Evolutionary conservation across 2,329 filamentous ascomycete species (phyloP), one percentile per base, ranked within the genome.

Genomic region (Nemania bipapillata): DNA sequence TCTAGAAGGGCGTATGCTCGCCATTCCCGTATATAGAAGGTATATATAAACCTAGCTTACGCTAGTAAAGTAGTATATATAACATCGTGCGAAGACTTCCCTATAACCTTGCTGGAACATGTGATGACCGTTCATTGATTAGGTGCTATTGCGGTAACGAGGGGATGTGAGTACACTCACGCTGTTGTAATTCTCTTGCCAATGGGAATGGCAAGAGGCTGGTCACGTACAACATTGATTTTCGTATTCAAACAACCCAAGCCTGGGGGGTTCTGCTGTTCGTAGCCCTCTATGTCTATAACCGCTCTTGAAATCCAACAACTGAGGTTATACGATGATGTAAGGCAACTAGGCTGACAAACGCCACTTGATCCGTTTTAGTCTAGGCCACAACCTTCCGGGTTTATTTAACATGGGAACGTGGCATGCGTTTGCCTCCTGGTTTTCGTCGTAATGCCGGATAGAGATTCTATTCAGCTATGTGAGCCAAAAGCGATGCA

Each of bases 1-100:
- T 67, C 20, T 70, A 63, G 56, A 28, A 52, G 26, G 2, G 28
- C 32, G 40, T n/a, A 11, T 32, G 4, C 12, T 54, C 9, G 42
- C 24, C 6, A n/a, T 49, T 68, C 12, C 22, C 8, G 49, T 58
- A 47, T 12, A 63, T 20, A 62, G 11, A 45, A 32, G n/a, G 20
- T 11, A 62, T 22, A 47, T 30, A 20, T 20, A 2, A 28, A 28
- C 22, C 3, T 5, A 52, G 22, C n/a, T n/a, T 9, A 17, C 37
- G 37, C 37, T 17, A 17, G 37, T 35, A 17, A 20, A 45, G 40
- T 20, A 17, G 7, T 45, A 7, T 45, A 22, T 58, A 65, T 65
- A 9, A 58, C n/a, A 24, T 35, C 15, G 37, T 8, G 4, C 3
- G 24, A 52, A 52, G 3, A 15, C 20, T 9, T 20, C 22, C 4